Base-by-base conservation (phyloP, 441 rosid genomes). In the Melastoma candidum region DNA sequence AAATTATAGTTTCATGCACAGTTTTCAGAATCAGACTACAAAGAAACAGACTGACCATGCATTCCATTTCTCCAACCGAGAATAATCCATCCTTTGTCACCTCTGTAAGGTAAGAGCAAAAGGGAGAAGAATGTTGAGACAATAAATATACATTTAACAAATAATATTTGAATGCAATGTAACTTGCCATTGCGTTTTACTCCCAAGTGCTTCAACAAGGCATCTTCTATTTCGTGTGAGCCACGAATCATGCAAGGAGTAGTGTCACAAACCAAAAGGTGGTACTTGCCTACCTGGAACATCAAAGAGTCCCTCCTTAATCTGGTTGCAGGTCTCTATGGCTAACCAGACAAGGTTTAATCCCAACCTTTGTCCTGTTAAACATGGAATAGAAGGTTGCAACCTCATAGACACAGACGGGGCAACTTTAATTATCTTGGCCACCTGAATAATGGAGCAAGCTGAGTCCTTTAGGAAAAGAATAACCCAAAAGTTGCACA, bases 41-140 rank as follows among this genome's bases (percentile, higher is more conserved):
- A 41, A 63, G 27, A 9, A 22, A 66, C 63, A 53, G 47, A 66
- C 76, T 67, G 67, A 87, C 97, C 99, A 94, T 90, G 78, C 99
- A 94, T 75, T 94, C 99, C 99, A 94, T 94, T 76, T 94, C 99
- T 53, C 97, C 99, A 60, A 94, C 90, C 27, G 99, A 90, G 80
- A 94, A 94, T 67, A 94, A 71, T 49, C 99, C 97, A 78, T 94
- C 99, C 76, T 83, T 87, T 46, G 99, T 94, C 49, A 94, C 97
- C 70, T 90, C 94, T 94, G 57, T 17, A 17, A 17, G 22, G 56
- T 17, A 65, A 58, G 57, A 53, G 41, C 5, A 65, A 12, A 60
- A 24, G 53, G 49, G 29, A 58, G 54, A 36, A 10, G 24, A 3
- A 1, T 57, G 43, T 2, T 48, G n/a, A 57, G 53, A 46, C 7